These are phyloP conservation scores for Coemansia sp. DNA, from an alignment of 192 early-diverging fungal species.

Conservation along the genomic window DNA sequence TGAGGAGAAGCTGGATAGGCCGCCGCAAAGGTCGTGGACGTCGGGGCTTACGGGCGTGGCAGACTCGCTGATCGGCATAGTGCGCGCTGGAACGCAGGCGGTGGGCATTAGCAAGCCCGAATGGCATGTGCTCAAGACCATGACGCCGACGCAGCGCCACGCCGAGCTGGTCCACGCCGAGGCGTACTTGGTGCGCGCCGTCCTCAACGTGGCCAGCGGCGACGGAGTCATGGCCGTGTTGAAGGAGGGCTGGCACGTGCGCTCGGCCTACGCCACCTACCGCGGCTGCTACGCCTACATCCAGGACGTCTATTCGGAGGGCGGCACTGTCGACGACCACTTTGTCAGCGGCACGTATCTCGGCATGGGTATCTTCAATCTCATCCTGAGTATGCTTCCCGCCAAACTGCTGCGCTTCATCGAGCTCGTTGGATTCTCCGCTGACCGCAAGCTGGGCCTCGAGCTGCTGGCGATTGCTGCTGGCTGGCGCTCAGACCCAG, in stretches of 20 bases:
- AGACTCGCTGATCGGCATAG: constrained; percentile 44
- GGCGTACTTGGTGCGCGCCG: constrained; percentile 69
- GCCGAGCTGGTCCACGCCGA: constrained; percentile 85
- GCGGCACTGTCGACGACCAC: constrained; percentile 74
- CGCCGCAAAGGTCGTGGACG: constrained; percentile 37
- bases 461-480: constrained; percentile 71
- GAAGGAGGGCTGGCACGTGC: constrained; percentile 78
- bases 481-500: constrained; percentile 61
- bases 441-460: constrained; percentile 76
- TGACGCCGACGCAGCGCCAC: constrained; percentile 45
- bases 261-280: constrained; percentile 69
- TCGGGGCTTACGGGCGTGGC: constrained; percentile 42
- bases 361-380: constrained; percentile 77
- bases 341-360: constrained; percentile 81
- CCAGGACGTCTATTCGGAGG: constrained; percentile 55
- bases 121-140: constrained; percentile 33
- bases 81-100: constrained; percentile 46
- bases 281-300: constrained; percentile 61
- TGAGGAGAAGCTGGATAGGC: constrained; percentile 9
- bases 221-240: constrained; percentile 75
- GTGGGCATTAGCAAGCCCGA: constrained; percentile 41
- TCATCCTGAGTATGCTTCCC: constrained; percentile 79
- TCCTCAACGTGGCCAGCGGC: constrained; percentile 75
- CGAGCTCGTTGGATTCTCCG: constrained; percentile 83
- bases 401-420: constrained; percentile 70